These are phyloP conservation scores for Leishmania lainsoni DNA, from an alignment of 208 protist species.

Conservation along the genomic window DNA sequence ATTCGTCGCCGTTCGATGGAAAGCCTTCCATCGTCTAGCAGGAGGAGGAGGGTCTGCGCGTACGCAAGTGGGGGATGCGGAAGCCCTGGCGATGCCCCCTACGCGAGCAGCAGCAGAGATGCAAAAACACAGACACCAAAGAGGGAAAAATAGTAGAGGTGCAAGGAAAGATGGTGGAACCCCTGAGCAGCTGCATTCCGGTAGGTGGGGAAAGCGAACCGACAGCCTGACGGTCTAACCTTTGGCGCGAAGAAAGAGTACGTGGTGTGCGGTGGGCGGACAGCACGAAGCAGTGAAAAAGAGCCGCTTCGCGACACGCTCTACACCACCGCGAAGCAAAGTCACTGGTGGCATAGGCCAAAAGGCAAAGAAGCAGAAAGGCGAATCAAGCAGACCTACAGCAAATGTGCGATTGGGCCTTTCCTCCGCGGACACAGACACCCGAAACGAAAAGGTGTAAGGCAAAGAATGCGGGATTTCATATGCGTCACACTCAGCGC, in stretches of 20 bases:
- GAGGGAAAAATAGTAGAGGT: too few species aligned
- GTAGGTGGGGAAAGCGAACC: not conserved
- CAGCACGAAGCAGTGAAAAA: not conserved
- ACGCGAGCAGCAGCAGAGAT: too few species aligned
- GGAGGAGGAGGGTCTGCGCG: too few species aligned
- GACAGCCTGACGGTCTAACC: not conserved
- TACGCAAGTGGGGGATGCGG: too few species aligned
- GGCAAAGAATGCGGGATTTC: not conserved
- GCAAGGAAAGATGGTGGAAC: too few species aligned
- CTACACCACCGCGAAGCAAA: not conserved
- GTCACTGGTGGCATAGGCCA: too few species aligned
- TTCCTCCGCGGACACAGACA: not conserved
- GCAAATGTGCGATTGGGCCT: too few species aligned
- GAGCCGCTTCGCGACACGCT: not conserved
- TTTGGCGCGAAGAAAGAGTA: not conserved
- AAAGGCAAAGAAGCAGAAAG: not conserved
- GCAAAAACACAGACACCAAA: too few species aligned
- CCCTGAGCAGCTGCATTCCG: too few species aligned
- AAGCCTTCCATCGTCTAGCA: too few species aligned
- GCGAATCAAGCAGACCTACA: not conserved
- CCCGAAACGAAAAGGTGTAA: not conserved
- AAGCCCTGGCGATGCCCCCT: too few species aligned
- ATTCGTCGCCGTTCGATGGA: too few species aligned
- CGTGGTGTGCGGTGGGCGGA: not conserved
- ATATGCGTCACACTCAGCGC: not conserved